Evolutionary conservation across 495 filamentous ascomycete genomes (phyloP).

Genomic region (Cenococcum geophilum): DNA sequence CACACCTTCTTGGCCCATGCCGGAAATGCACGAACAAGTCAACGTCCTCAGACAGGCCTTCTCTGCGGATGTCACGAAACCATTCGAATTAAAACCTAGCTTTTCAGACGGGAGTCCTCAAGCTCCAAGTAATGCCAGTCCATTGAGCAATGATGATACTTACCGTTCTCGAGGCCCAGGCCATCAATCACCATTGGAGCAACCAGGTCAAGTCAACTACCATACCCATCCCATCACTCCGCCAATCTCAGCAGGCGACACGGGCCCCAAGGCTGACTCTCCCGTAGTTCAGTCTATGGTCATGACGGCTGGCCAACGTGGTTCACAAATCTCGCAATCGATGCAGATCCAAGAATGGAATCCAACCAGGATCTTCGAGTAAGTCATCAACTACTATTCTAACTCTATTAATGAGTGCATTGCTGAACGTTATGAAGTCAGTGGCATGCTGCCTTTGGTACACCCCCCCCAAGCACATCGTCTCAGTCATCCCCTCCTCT

Average conservation of each 20-base stretch:
- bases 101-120: conserved; percentile 85
- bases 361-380: conserved; percentile 90
- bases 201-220: conserved; percentile 68
- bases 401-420: conserved; percentile 1
- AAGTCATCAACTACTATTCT: conserved; percentile 40
- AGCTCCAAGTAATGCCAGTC: conserved; percentile 37
- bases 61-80: conserved; percentile 75
- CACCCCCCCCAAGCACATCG: conserved; percentile 38
- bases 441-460: conserved; percentile 89
- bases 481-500: conserved; percentile 36
- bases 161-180: conserved; percentile 29
- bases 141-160: conserved; percentile 34
- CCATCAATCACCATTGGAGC: conserved; percentile 34
- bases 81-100: conserved; percentile 80
- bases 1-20: conserved; percentile 79
- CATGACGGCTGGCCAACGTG: conserved; percentile 59
- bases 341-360: conserved; percentile 79
- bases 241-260: conserved; percentile 67
- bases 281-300: conserved; percentile 70
- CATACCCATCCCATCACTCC: conserved; percentile 71
- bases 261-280: conserved; percentile 75
- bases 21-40: conserved; percentile 86
- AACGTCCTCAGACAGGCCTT: conserved; percentile 88
- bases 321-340: conserved; percentile 44
- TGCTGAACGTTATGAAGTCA: conserved; percentile 53